These are phyloP conservation scores for Eucalyptus coolabah DNA, from an alignment of 345 rosid genomes.

Conservation along the genomic window DNA sequence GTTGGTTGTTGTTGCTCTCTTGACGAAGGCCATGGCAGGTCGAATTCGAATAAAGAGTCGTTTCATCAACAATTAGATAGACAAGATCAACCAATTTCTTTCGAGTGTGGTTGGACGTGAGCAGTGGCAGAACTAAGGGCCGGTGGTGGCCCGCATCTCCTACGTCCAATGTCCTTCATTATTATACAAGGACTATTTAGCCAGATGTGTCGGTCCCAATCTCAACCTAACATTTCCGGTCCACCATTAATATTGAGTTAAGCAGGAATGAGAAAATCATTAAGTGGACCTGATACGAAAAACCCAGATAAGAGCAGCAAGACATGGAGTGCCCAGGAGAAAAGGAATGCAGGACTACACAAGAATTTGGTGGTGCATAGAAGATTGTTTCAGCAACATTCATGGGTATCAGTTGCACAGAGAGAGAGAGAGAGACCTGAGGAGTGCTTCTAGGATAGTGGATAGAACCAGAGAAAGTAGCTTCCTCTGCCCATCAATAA, in stretches of 20 bases:
- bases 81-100: background rate
- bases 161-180: background rate
- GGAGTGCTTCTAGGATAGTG: constrained; percentile 63
- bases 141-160: background rate
- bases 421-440: constrained; percentile 10
- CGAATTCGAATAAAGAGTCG: background rate
- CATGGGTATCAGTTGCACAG: background rate
- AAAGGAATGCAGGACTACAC: background rate
- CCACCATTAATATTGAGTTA: background rate
- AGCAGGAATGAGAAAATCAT: background rate
- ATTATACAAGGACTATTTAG: background rate
- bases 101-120: background rate
- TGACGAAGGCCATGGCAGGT: background rate
- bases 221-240: background rate
- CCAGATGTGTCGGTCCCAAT: background rate
- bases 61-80: background rate
- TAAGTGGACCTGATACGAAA: background rate
- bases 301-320: background rate
- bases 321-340: background rate
- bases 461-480: constrained; percentile 47
- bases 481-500: constrained; percentile 35
- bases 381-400: background rate
- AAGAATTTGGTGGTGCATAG: background rate
- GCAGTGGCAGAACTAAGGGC: background rate
- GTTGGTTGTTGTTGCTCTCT: background rate